Percentiles rank a stretch among this genome's conserved stretches.
These are phyloP conservation scores for Zalaria sp. DNA, from an alignment of 2,329 filamentous ascomycete species.

Conservation along the genomic window DNA sequence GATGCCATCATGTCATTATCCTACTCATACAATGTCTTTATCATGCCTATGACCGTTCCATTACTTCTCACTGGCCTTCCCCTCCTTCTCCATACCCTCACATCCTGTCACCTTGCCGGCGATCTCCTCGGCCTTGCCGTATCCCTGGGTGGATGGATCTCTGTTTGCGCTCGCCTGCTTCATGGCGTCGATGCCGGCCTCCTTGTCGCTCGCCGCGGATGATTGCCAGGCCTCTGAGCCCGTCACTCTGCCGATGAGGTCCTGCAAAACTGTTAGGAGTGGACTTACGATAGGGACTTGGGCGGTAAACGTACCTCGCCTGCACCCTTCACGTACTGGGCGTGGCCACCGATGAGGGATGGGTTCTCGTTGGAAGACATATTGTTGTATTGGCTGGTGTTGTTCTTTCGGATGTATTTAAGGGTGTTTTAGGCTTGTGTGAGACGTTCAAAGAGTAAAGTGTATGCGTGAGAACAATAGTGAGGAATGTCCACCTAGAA, in stretches of 20 bases:
- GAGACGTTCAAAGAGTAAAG: no score
- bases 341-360: conserved; percentile 49
- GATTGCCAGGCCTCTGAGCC: conserved; percentile 49
- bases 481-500: no score
- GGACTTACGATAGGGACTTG: background rate
- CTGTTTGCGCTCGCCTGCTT: conserved; percentile 44
- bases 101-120: conserved; percentile 51
- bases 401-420: background rate
- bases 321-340: conserved; percentile 54
- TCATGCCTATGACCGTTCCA: background rate
- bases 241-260: conserved; percentile 46
- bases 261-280: conserved; percentile 21
- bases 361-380: conserved; percentile 26
- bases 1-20: no score
- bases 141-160: conserved; percentile 39
- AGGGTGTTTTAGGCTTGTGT: background rate
- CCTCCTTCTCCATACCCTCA: conserved; percentile 55
- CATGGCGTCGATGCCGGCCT: conserved; percentile 47
- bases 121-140: conserved; percentile 50
- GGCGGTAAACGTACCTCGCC: conserved; percentile 38
- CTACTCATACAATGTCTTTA: no score
- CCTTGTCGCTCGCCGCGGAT: conserved; percentile 51
- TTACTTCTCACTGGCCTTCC: conserved; percentile 31
- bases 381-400: conserved; percentile 1
- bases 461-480: no score